Base-by-base conservation (phyloP, 1,284 basidiomycete species). In the Neotropicomus parvogracilis region DNA sequence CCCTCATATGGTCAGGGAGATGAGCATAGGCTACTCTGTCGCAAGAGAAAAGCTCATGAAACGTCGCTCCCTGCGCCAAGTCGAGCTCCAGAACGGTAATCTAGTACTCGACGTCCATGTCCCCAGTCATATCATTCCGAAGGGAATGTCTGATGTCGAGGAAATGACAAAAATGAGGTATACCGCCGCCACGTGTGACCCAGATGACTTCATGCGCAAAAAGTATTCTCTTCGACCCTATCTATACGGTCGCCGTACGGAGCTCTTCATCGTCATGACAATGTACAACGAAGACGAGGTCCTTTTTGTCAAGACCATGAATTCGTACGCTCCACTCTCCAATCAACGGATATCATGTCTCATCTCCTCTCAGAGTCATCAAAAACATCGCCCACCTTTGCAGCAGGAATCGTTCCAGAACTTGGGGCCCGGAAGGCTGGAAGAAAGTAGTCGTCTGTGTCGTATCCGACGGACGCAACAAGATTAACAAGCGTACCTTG, bases 201-300 rank as follows among this genome's bases (percentile, higher is more conserved):
- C 94, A 4, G 93, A 98, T 53, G 80, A 90, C 37, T 93, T 92
- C 66, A 82, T 83, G 79, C 67, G 74, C 26, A 78, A 78, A 46
- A 83, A 85, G 53, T 95, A 92, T 68, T 82, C 86, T 2, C 78
- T 97, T 13, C 75, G 92, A 19, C 92, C 84, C n/a, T 93, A 86
- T 66, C 77, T 95, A 2, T 83, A 83, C 60, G 83, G 84, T 19
- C 84, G 94, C 36, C 80, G 84, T 55, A 97, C 95, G 0, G 95
- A 97, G 70, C 77, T 97, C 7, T 91, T 97, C 65, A 94, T 98
- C 59, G 91, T 92, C 42, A 91, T 93, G 88, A 93, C 91, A 37
- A 93, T 93, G 87, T 93, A 97, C 71, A 97, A 97, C 67, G 95
- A 97, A 70, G 90, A 95, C 64, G 90, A 95, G 57, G 78, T 89